Base-by-base conservation (phyloP, 306 rosid species). In the Adenanthera pavonina region DNA sequence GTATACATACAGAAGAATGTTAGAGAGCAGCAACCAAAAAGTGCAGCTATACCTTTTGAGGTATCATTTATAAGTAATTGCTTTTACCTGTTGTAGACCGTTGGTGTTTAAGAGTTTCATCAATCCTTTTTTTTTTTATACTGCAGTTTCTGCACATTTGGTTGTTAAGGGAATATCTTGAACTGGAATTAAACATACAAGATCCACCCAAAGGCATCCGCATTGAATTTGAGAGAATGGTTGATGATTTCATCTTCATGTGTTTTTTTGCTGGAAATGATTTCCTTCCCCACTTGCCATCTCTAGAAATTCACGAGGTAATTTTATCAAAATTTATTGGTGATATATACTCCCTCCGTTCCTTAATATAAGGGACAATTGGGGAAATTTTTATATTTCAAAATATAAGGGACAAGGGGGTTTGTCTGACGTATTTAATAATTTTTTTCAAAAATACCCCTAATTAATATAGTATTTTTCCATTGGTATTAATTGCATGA, bases 81-180 rank as follows among this genome's bases (percentile, higher is more conserved):
- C 20, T 78, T 57, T 48, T 36, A 13, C 8, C 16, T 25, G 30
- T 54, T 59, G 13, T 13, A 59, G 9, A 41, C 8, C 5, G 64
- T 44, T 52, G 10, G 12, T 67, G 34, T 44, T 68, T 25, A 4
- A 41, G 12, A 62, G 47, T 62, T 56, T 78, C 11, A 44, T 69
- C n/a, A 15, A 33, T 82, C 10, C 47, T 52, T 36, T 34, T 20
- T 35, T 82, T n/a, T 19, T 1, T 43, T n/a, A 25, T 25, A 25
- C 16, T 75, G 83, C 87, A 92, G 97, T 77, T 90, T 82, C 62
- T 92, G 47, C 89, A 90, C 49, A 46, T 90, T 12, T 86, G 94
- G 92, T 69, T 92, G 91, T 69, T 90, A 88, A 78, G 94, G 72
- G 92, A 92, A 17, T 92, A 87, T 72, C 79, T 92, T 47, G 89